Percentiles rank a stretch among this genome's conserved stretches.
phyloP scores from a whole-genome alignment of 495 filamentous ascomycete species.

The Hypoxylon cercidicola region DNA sequence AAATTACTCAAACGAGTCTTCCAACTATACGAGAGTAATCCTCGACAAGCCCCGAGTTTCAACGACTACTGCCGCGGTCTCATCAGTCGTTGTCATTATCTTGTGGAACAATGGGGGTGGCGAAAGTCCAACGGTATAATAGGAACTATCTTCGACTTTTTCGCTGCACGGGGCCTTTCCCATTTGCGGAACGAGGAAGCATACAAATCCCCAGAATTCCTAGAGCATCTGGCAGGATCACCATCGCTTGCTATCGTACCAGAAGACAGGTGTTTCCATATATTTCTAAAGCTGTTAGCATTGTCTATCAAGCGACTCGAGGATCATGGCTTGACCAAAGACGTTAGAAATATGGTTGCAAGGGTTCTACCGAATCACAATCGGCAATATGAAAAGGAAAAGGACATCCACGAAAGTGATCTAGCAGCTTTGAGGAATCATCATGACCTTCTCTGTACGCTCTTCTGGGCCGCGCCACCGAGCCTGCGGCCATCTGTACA shows the following conservation, averaged over 20 bases:
- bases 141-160: slow-evolving; percentile 88
- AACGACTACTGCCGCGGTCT: slow-evolving; percentile 83
- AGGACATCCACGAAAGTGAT: slow-evolving; percentile 75
- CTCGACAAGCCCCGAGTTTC: slow-evolving; percentile 68
- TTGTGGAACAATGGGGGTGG: slow-evolving; percentile 90
- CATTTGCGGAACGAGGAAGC: slow-evolving; percentile 82
- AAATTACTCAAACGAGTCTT: slow-evolving; percentile 72
- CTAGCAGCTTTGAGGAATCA: slow-evolving; percentile 92
- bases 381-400: slow-evolving; percentile 85
- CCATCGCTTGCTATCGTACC: slow-evolving; percentile 69
- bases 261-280: slow-evolving; percentile 88
- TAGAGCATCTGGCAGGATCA: slow-evolving; percentile 73
- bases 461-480: slow-evolving; percentile 86
- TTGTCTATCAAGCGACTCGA: slow-evolving; percentile 71
- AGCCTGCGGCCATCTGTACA: slow-evolving; percentile 74
- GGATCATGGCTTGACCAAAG: slow-evolving; percentile 69
- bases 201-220: slow-evolving; percentile 78
- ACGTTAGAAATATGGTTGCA: slow-evolving; percentile 78
- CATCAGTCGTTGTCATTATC: slow-evolving; percentile 78
- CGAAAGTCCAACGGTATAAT: slow-evolving; percentile 79
- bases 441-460: slow-evolving; percentile 87
- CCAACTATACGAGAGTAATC: slow-evolving; percentile 68
- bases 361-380: slow-evolving; percentile 90
- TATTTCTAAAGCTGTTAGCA: slow-evolving; percentile 88
- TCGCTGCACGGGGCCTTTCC: slow-evolving; percentile 76